Conservation (phyloP, 768 basidiomycete genomes). For the Glaciozyma martinii region DNA sequence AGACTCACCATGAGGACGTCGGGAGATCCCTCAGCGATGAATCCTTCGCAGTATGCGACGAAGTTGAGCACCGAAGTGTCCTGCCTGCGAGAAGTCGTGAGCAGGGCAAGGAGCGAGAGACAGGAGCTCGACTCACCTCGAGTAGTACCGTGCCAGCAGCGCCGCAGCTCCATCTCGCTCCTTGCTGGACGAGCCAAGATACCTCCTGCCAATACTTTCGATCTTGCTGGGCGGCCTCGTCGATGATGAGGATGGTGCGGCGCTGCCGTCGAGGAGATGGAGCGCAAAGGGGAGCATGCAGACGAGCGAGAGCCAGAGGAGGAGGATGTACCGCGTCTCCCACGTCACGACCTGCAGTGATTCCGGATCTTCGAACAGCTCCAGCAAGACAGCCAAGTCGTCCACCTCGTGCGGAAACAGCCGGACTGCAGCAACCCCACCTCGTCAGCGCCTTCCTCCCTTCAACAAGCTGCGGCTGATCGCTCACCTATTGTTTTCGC, state of each 20-base stretch:
- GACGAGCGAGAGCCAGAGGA: constrained; percentile 90
- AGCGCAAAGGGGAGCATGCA: constrained; percentile 90
- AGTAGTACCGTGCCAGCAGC: constrained; percentile 70
- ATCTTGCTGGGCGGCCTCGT: constrained; percentile 33
- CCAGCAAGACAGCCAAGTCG: constrained; percentile 70
- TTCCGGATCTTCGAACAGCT: constrained; percentile 31
- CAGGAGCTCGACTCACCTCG: constrained; percentile 39
- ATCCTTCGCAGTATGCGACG: not conserved
- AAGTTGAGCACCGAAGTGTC: constrained; percentile 4
- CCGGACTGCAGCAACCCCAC: constrained; percentile 52
- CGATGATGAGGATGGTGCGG: constrained; percentile 33
- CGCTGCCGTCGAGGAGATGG: constrained; percentile 42
- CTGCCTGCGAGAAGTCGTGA: not conserved
- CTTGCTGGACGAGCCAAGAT: constrained; percentile 61
- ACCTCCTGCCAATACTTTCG: constrained; percentile 47
- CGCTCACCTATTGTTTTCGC: constrained; percentile 80
- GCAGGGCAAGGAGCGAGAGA: constrained; percentile 23
- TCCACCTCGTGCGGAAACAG: constrained; percentile 88
- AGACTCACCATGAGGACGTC: not conserved
- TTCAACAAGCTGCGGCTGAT: constrained; percentile 3
- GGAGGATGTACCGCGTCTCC: constrained; percentile 69
- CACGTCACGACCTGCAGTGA: constrained; percentile 47
- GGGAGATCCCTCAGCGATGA: not conserved
- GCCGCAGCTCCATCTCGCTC: constrained; percentile 76
- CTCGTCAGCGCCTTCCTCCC: not conserved